These are phyloP conservation scores for Crassisporium funariophilum DNA, from an alignment of 768 basidiomycete genomes.

Conservation along the genomic window DNA sequence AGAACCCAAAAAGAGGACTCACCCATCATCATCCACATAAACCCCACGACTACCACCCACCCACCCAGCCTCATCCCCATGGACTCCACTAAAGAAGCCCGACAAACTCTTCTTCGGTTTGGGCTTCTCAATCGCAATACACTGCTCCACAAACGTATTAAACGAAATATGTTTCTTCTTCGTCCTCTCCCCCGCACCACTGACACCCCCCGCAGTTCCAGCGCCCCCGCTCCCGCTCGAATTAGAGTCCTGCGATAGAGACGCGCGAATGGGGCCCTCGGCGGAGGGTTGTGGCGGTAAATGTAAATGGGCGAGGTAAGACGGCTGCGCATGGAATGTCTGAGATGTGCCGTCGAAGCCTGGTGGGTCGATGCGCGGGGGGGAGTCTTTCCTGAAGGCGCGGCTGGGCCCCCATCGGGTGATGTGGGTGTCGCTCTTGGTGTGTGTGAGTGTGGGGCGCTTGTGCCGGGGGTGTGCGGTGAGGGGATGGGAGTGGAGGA, in stretches of 20 bases:
- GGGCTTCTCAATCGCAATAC: conserved; percentile 86
- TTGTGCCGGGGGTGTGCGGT: conserved; percentile 19
- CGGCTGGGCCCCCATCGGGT: conserved; percentile 50
- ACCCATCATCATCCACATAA: conserved; percentile 67
- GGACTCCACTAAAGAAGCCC: conserved; percentile 26
- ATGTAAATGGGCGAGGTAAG: conserved; percentile 22
- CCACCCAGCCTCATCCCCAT: conserved; percentile 23
- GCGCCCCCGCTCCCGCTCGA: conserved; percentile 27
- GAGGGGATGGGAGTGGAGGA: conserved; percentile 14
- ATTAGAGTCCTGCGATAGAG: conserved; percentile 35
- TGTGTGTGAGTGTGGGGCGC: conserved; percentile 72
- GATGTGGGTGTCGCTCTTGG: conserved; percentile 89
- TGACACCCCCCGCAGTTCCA: conserved; percentile 21
- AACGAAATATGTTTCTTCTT: conserved; percentile 94
- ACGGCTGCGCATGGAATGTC: conserved; percentile 3
- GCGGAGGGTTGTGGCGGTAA: conserved; percentile 18
- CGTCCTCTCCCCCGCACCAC: conserved; percentile 24
- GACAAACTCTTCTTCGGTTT: conserved; percentile 52
- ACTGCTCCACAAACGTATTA: conserved; percentile 98
- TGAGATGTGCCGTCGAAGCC: conserved; percentile 20
- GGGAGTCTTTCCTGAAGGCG: conserved; percentile 65
- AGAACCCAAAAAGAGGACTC: conserved; percentile 27
- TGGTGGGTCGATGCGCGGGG: conserved; percentile 60
- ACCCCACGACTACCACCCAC: conserved; percentile 27
- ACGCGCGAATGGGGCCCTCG: conserved; percentile 28